Conservation (phyloP, 352 stramenopile species). For the Aphanomyces euteiches region DNA sequence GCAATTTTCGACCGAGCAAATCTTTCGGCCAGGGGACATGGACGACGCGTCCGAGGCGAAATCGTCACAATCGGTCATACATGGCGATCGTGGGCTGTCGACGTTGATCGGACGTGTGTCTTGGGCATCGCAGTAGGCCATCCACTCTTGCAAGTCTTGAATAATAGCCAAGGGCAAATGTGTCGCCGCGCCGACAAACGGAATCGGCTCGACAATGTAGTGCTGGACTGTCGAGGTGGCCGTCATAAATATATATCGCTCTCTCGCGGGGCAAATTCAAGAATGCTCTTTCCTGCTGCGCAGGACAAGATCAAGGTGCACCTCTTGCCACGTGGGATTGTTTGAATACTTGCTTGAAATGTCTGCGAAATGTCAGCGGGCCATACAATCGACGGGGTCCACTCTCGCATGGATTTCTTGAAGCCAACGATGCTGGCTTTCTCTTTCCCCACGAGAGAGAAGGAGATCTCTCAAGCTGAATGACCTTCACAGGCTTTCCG, state of each 20-base stretch:
- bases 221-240: background rate
- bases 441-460: too few species aligned
- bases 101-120: background rate
- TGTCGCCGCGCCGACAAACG: background rate
- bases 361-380: background rate
- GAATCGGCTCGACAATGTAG: background rate
- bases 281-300: background rate
- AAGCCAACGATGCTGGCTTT: too few species aligned
- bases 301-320: background rate
- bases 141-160: conserved; percentile 4
- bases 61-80: conserved; percentile 2
- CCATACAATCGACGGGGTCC: background rate
- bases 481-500: too few species aligned
- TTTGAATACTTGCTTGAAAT: background rate
- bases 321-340: background rate
- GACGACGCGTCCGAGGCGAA: background rate
- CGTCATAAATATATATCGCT: background rate
- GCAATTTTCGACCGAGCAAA: conserved; percentile 65
- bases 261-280: background rate
- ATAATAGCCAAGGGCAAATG: background rate
- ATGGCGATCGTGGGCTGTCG: background rate
- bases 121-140: background rate
- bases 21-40: conserved; percentile 27
- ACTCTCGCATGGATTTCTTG: background rate
- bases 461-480: too few species aligned